Conservation (phyloP, 768 basidiomycete genomes). For the Termitomyces bulborhizus region DNA sequence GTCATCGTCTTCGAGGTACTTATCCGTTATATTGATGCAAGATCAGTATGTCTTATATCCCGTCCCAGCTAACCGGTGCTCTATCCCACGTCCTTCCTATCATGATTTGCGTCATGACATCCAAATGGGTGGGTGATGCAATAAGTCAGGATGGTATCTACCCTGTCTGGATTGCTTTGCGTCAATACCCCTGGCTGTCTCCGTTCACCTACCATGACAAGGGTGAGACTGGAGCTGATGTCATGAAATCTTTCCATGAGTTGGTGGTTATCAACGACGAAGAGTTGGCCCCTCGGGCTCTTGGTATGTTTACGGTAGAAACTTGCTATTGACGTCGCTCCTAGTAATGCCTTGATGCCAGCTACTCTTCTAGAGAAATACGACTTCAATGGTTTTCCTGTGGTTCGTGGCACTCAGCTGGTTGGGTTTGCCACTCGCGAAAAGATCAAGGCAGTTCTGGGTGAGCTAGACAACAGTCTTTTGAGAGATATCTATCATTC, state of each 20-base stretch:
- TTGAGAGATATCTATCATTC: background rate
- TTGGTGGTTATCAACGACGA: constrained; percentile 50
- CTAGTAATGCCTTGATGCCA: constrained; percentile 14
- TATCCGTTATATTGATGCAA: background rate
- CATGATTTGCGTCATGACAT: constrained; percentile 73
- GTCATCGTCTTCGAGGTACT: constrained; percentile 67
- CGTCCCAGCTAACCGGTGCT: constrained; percentile 61
- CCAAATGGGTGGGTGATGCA: constrained; percentile 75
- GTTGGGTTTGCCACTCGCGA: constrained; percentile 60
- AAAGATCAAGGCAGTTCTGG: constrained; percentile 33
- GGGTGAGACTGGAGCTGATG: constrained; percentile 52
- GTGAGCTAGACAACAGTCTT: constrained; percentile 18
- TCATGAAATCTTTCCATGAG: constrained; percentile 50
- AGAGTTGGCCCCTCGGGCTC: constrained; percentile 37
- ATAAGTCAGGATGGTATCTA: constrained; percentile 67
- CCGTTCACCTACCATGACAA: constrained; percentile 59
- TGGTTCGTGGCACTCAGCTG: constrained; percentile 43
- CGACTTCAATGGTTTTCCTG: constrained; percentile 60
- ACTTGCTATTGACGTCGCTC: background rate
- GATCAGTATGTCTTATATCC: background rate
- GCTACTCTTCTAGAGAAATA: constrained; percentile 35
- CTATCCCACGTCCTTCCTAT: constrained; percentile 78
- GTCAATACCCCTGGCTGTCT: constrained; percentile 66
- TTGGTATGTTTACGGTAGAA: constrained; percentile 26
- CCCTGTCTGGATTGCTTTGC: constrained; percentile 65